Percentiles rank a stretch among this genome's conserved stretches.
Conservation (phyloP, 2,329 filamentous ascomycete genomes). For the Pyrenophora teres region DNA sequence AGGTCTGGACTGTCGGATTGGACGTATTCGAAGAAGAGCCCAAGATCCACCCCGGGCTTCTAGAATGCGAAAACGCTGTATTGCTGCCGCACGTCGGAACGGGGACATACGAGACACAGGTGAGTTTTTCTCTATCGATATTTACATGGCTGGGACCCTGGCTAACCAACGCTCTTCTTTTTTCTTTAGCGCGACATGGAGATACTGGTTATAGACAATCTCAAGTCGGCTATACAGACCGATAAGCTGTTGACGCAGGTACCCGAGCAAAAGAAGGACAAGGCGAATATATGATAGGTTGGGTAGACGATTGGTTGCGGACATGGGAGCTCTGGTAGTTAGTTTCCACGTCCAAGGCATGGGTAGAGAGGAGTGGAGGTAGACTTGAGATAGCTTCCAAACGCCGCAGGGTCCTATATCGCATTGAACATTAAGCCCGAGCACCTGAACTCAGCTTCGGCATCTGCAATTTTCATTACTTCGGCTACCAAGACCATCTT, state of each 20-base stretch:
- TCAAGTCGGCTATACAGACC: conserved; percentile 61
- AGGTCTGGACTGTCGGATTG: conserved; percentile 59
- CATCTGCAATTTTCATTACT: background rate
- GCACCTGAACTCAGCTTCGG: no score
- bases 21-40: conserved; percentile 65
- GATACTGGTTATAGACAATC: conserved; percentile 61
- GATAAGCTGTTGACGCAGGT: conserved; percentile 65
- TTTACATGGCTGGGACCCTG: no score
- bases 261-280: conserved; percentile 59
- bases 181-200: conserved; percentile 59
- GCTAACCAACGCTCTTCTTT: conserved; percentile 12
- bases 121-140: conserved; percentile 13
- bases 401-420: no score
- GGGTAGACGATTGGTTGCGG: background rate
- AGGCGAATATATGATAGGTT: conserved; percentile 33
- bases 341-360: no score
- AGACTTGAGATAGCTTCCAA: no score
- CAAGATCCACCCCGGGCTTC: conserved; percentile 56
- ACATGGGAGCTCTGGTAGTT: background rate
- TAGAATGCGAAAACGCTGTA: conserved; percentile 57
- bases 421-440: no score
- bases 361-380: no score
- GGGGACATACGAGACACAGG: conserved; percentile 63
- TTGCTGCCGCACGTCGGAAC: conserved; percentile 66
- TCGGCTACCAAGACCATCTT: no score